Evolutionary conservation across 2,329 filamentous ascomycete genomes (phyloP), one percentile per base, ranked within the genome.

Genomic region (Podosphaera fusca): DNA sequence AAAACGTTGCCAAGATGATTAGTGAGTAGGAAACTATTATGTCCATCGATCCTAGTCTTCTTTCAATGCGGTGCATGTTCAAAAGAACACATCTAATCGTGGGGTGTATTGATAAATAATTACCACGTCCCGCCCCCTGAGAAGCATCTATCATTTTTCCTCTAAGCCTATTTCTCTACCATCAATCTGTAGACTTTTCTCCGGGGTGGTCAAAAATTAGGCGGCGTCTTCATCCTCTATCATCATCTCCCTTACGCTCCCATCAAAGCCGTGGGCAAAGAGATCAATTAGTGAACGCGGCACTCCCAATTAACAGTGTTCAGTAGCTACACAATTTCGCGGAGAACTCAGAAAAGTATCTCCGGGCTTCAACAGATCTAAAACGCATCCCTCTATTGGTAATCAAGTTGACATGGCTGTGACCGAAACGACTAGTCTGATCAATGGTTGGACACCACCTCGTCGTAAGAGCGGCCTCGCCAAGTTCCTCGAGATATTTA

Each of bases 361-460:
- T 38, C n/a, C 45, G 8, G 29, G 34, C 30, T 53, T 33, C 30
- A n/a, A 53, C 31, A 21, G 34, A 53, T 29, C 50, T 12, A 38
- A 49, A 42, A 58, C 46, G 8, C 40, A 36, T 12, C 51, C 30
- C 21, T 8, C 3, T 40, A 31, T 14, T 14, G 21, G 14, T 3
- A 31, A 49, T 49, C 21, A 21, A 7, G 30, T 9, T 12, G 49
- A 46, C n/a, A 36, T 36, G 36, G 51, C 46, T 29, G 57, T 59
- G 50, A 61, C 58, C 50, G 65, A 67, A 58, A 59, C 51, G 33
- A 65, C 64, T 6, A 60, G 61, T n/a, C 55, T 67, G 56, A 58
- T 67, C 53, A 61, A 63, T 58, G 61, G 63, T 29, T 54, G 47
- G 10, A 49, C 55, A 10, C 49, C 51, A n/a, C 2, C 38, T 38